These are phyloP conservation scores for Paxillus involutus DNA, from an alignment of 768 basidiomycete genomes.

Conservation along the genomic window DNA sequence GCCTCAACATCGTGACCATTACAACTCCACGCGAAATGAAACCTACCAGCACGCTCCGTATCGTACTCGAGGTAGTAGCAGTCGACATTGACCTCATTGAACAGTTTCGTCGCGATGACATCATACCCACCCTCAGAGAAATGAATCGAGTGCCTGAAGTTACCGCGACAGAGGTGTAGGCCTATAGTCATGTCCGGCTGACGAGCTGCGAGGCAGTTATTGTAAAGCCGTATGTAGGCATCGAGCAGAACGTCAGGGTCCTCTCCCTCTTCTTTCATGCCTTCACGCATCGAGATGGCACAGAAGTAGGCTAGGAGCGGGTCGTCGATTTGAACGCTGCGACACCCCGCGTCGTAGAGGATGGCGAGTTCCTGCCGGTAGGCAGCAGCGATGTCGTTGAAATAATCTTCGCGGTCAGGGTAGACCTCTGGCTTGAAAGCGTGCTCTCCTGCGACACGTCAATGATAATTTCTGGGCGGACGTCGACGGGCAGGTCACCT, in stretches of 20 bases:
- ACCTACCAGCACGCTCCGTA: constrained; percentile 43
- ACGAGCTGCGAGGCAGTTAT: constrained; percentile 35
- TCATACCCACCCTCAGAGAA: constrained; percentile 49
- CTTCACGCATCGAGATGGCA: constrained; percentile 49
- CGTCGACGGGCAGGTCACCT: constrained; percentile 13
- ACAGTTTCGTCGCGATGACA: constrained; percentile 43
- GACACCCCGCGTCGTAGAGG: constrained; percentile 43
- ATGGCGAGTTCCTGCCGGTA: constrained; percentile 45
- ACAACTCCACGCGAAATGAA: too few species aligned
- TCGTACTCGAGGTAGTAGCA: constrained; percentile 50
- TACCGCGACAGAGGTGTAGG: constrained; percentile 45
- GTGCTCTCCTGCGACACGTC: constrained; percentile 16
- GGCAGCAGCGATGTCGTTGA: constrained; percentile 46
- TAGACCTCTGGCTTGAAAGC: constrained; percentile 21
- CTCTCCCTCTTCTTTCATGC: constrained; percentile 58
- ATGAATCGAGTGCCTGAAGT: constrained; percentile 31
- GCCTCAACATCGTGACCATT: too few species aligned
- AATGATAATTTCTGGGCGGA: too few species aligned
- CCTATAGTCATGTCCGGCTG: constrained; percentile 40
- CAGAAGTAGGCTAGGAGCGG: constrained; percentile 65
- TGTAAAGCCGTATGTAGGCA: constrained; percentile 48
- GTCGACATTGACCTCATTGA: constrained; percentile 44
- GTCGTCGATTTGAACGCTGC: constrained; percentile 47
- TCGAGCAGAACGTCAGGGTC: constrained; percentile 67
- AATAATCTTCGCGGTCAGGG: constrained; percentile 39